Evolutionary conservation across 192 early-diverging fungal species (phyloP).

Genomic region (Geranomyces michiganensis): DNA sequence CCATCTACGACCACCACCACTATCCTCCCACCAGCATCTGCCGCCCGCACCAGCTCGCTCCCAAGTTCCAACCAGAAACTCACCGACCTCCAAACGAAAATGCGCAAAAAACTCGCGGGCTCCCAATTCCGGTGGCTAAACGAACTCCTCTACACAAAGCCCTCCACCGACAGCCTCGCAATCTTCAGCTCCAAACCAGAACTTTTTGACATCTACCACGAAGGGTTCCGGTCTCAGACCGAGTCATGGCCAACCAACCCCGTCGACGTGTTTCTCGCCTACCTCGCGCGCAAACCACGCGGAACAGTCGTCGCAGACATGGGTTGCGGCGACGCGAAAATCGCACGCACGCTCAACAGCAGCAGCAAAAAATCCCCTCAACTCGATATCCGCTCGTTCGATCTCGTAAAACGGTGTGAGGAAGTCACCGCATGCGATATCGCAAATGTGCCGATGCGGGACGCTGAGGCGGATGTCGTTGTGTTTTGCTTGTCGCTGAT

Average conservation of each 20-base stretch:
- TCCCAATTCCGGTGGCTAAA: conserved; percentile 80
- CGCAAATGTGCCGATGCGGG: conserved; percentile 74
- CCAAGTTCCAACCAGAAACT: conserved; percentile 33
- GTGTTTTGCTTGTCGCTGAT: conserved; percentile 95
- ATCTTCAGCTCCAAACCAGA: conserved; percentile 83
- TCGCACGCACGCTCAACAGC: conserved; percentile 69
- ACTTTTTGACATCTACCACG: conserved; percentile 95
- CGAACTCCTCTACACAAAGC: conserved; percentile 91
- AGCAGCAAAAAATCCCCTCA: conserved; percentile 24
- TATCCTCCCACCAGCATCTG: conserved; percentile 1
- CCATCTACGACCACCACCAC: background rate
- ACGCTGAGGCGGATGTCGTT: conserved; percentile 73
- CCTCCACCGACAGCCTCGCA: conserved; percentile 69
- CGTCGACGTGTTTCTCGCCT: conserved; percentile 77
- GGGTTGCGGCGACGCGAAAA: conserved; percentile 94
- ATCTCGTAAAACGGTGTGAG: conserved; percentile 79
- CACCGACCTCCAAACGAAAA: conserved; percentile 63
- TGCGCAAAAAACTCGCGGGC: conserved; percentile 71
- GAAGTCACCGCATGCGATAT: conserved; percentile 92
- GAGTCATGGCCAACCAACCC: conserved; percentile 94
- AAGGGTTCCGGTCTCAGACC: conserved; percentile 90
- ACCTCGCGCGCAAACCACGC: conserved; percentile 56
- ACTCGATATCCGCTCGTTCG: conserved; percentile 71
- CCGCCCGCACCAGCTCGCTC: background rate
- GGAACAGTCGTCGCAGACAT: conserved; percentile 81